These are phyloP conservation scores for Periglandula ipomoeae DNA, from an alignment of 2,329 filamentous ascomycete species.

Conservation along the genomic window DNA sequence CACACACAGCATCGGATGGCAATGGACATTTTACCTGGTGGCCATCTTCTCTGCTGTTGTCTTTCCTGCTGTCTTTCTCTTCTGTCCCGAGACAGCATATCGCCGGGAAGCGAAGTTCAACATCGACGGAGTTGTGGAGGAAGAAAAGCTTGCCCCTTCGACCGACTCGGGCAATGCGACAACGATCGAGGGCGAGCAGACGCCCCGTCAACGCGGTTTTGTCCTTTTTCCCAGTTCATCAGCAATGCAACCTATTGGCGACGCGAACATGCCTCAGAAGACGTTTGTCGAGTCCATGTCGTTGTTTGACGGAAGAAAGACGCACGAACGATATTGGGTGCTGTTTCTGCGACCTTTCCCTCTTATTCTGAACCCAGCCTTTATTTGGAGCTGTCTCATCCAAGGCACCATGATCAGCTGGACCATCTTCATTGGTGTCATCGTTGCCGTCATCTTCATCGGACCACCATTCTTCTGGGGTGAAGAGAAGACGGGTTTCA, in stretches of 20 bases:
- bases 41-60: constrained; percentile 70
- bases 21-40: constrained; percentile 82
- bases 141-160: constrained; percentile 12
- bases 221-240: constrained; percentile 22
- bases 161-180: constrained; percentile 1
- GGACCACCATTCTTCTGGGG: constrained; percentile 73
- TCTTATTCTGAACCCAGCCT: constrained; percentile 74
- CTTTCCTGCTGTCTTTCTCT: constrained; percentile 63
- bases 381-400: constrained; percentile 70
- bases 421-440: constrained; percentile 86
- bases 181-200: constrained; percentile 2
- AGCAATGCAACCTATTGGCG: constrained; percentile 25
- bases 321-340: constrained; percentile 62
- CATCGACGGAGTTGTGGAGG: constrained; percentile 31
- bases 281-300: constrained; percentile 52
- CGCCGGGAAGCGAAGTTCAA: constrained; percentile 58
- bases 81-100: constrained; percentile 81
- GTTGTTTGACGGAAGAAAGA: constrained; percentile 75
- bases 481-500: constrained; percentile 74
- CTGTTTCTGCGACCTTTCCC: constrained; percentile 67
- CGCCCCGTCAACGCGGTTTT: constrained; percentile 16
- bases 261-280: constrained; percentile 36
- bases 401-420: constrained; percentile 90
- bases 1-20: constrained; percentile 65
- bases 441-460: constrained; percentile 74